Evolutionary conservation across 2,329 filamentous ascomycete species (phyloP).

Genomic region (Xylaria sp.): DNA sequence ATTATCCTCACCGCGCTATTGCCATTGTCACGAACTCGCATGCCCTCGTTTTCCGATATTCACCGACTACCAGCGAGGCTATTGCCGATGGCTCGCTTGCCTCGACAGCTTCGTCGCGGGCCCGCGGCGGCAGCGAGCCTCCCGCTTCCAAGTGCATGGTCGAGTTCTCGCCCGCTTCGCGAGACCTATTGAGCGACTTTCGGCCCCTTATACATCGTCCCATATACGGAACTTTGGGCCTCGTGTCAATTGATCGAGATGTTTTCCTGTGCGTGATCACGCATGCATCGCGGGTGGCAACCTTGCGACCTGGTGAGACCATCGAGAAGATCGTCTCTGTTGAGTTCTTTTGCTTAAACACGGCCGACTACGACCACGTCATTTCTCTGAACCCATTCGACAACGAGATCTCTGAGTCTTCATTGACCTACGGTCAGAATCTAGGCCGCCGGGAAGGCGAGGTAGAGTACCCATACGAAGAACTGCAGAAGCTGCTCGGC

Average conservation of each 20-base stretch:
- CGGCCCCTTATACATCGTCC: slow-evolving; percentile 74
- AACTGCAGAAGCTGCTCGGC: slow-evolving; percentile 87
- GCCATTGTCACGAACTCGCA: slow-evolving; percentile 81
- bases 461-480: slow-evolving; percentile 86
- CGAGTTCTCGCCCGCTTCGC: slow-evolving; percentile 73
- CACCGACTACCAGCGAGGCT: slow-evolving; percentile 65
- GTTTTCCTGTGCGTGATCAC: slow-evolving; percentile 92
- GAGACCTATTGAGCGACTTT: slow-evolving; percentile 75
- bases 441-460: slow-evolving; percentile 71
- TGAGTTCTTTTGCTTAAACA: slow-evolving; percentile 92
- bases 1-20: slow-evolving; percentile 85
- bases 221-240: slow-evolving; percentile 83
- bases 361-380: slow-evolving; percentile 82
- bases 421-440: slow-evolving; percentile 55
- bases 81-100: slow-evolving; percentile 63
- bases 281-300: slow-evolving; percentile 77
- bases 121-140: slow-evolving; percentile 51
- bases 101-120: slow-evolving; percentile 55
- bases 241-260: slow-evolving; percentile 83
- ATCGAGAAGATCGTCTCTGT: slow-evolving; percentile 86
- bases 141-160: slow-evolving; percentile 77
- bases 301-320: slow-evolving; percentile 83
- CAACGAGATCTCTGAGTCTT: slow-evolving; percentile 53
- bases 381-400: slow-evolving; percentile 61
- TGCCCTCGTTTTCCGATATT: slow-evolving; percentile 84